Conservation (phyloP, 1,139 yeast species). For the Nematodospora anomalae region DNA sequence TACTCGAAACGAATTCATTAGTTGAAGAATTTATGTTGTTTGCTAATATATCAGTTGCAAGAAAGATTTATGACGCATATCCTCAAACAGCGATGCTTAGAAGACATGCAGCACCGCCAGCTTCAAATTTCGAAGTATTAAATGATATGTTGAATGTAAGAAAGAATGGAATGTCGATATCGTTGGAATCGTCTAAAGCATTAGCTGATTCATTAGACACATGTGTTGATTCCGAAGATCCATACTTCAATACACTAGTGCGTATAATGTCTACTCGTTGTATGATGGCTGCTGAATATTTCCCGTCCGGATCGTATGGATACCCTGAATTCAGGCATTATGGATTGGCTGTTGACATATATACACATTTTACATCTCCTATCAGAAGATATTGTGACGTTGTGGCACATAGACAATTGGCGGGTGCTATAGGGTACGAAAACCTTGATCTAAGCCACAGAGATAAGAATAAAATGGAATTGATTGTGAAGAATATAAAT, state of each 20-base stretch:
- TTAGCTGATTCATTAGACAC: slow-evolving; percentile 92
- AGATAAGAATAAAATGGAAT: slow-evolving; percentile 87
- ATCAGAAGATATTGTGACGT: slow-evolving; percentile 98
- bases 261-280: slow-evolving; percentile 98
- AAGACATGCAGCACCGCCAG: slow-evolving; percentile 96
- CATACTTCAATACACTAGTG: slow-evolving; percentile 88
- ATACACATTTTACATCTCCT: slow-evolving; percentile 98
- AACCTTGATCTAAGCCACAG: slow-evolving; percentile 77
- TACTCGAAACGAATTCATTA: slow-evolving; percentile 87
- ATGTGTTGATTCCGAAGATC: slow-evolving; percentile 78
- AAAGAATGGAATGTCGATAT: slow-evolving; percentile 69
- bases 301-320: slow-evolving; percentile 88
- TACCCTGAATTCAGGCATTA: slow-evolving; percentile 95
- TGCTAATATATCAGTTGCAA: slow-evolving; percentile 94
- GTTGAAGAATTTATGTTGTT: slow-evolving; percentile 98
- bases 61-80: slow-evolving; percentile 85
- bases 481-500: slow-evolving; percentile 85
- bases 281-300: slow-evolving; percentile 99
- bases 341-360: slow-evolving; percentile 95
- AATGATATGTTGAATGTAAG: slow-evolving; percentile 88
- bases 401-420: slow-evolving; percentile 94
- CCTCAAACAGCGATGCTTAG: slow-evolving; percentile 98
- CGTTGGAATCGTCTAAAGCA: slow-evolving; percentile 84
- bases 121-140: slow-evolving; percentile 83
- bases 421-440: slow-evolving; percentile 96